Base-by-base conservation (phyloP, 768 basidiomycete genomes). In the Phylloporus sp. region DNA sequence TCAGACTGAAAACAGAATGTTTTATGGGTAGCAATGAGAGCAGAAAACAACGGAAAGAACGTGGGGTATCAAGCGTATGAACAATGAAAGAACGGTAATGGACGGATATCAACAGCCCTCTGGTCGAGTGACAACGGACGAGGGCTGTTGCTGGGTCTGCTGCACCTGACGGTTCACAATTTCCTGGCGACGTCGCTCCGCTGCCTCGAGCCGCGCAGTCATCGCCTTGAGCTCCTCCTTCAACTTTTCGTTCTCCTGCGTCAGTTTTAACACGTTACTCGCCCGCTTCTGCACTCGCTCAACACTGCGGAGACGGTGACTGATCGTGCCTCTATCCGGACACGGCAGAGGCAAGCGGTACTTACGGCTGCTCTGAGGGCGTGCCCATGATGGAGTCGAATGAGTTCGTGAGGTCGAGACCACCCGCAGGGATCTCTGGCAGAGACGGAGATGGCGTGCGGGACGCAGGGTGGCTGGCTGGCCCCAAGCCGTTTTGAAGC, bases 241-340 rank as follows among this genome's bases (percentile, higher is more conserved):
- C 54, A 91, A 72, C 67, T 83, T 86, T 67, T 87, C 85, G 66
- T 90, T 86, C 75, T 91, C 88, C 71, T 86, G 76, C 20, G 85
- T 76, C 31, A 91, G 74, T 62, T 85, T 88, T 63, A 87, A 66
- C 52, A 91, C 85, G 67, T 86, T 89, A 60, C 84, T 86, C 36
- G 81, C 83, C 55, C 88, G 82, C 70, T 89, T 90, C 64, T 86
- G 73, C 57, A 79, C 66, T 51, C 67, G 69, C 56, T 73, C 68
- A 28, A 23, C 56, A 41, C 68, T 70, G 57, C 47, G 51, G 45
- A 34, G 43, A 64, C 59, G 60, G 62, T 71, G 64, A 71, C 59
- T 60, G 60, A 66, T 65, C 54, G 69, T 60, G 56, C 60, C 66
- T 57, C 49, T 50, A 47, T 38, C 24, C 47, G 46, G 53, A 60